Base-by-base conservation (phyloP, 495 filamentous ascomycete species). In the Bacidia gigantensis region DNA sequence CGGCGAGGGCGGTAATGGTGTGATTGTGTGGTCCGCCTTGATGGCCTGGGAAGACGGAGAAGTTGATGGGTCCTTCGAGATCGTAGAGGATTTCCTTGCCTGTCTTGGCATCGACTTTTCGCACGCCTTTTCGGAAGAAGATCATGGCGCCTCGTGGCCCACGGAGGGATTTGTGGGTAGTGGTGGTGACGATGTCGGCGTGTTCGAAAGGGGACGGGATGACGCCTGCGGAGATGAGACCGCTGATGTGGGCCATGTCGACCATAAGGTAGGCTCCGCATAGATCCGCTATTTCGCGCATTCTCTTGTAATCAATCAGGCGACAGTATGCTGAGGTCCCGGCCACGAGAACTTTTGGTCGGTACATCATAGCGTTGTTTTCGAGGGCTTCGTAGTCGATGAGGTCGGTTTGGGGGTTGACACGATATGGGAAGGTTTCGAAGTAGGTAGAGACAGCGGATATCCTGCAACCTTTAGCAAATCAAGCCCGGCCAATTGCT, bases 1-100 rank as follows among this genome's bases (percentile, higher is more conserved):
- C 93, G 25, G 93, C 86, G 50, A 99, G 78, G 58, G 93, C 93
- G 38, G 93, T 99, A 72, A 99, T 99, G 68, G 93, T 99, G 79
- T 99, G 93, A 77, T 99, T 99, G 76, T 99, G 93, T 24, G 93
- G 93, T 49, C 93, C 93, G 64, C 93, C 93, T 75, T 99, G 93
- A 73, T 99, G 93, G 55, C 93, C 93, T 43, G 93, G 93, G 79
- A 99, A 99, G 67, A 99, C 93, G 53, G 89, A 95, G 71, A 94
- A 90, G 77, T 99, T 99, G 73, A 99, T 99, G 43, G 89, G 88
- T 51, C 77, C 74, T 75, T 97, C 93, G 35, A 99, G 81, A 65
- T 99, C 88, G 64, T 96, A 99, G 63, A 88, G 63, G 57, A 78
- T 80, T 69, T 96, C 81, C 75, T 96, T 92, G 60, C 87, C 86